These are phyloP conservation scores for Venturia pyrina DNA, from an alignment of 2,329 filamentous ascomycete genomes.

Conservation along the genomic window DNA sequence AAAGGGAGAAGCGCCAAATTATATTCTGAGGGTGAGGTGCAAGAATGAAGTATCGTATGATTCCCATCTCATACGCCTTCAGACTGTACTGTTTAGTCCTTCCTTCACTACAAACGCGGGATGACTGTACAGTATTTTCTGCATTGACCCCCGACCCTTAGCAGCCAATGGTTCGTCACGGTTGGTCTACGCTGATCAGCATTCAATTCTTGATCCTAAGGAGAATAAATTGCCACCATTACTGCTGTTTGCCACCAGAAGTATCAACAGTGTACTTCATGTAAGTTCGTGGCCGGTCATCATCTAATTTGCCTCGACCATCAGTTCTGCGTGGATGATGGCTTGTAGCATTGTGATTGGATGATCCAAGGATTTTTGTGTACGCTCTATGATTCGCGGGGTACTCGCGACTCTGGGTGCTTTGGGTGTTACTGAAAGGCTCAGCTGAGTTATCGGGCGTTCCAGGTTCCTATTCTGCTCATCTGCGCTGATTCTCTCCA, in stretches of 20 bases:
- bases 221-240: not conserved
- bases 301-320: not conserved
- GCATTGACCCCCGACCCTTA: not conserved
- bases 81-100: not conserved
- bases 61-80: not conserved
- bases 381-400: not conserved
- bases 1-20: not conserved
- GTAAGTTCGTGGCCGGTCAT: not conserved
- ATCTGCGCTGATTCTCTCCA: not conserved
- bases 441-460: not conserved
- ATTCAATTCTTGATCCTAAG: not conserved
- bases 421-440: not conserved
- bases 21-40: not conserved
- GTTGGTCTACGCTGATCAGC: not conserved
- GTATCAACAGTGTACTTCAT: not conserved
- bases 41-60: not conserved
- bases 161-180: not conserved
- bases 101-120: not conserved
- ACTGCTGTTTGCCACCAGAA: not conserved
- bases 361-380: not conserved
- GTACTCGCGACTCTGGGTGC: not conserved
- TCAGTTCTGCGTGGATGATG: not conserved
- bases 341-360: not conserved
- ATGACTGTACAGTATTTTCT: not conserved
- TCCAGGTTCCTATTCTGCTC: not conserved